Evolutionary conservation across 768 basidiomycete species (phyloP), one percentile per base, ranked within the genome.

Genomic region (Candolleomyces eurysporus): DNA sequence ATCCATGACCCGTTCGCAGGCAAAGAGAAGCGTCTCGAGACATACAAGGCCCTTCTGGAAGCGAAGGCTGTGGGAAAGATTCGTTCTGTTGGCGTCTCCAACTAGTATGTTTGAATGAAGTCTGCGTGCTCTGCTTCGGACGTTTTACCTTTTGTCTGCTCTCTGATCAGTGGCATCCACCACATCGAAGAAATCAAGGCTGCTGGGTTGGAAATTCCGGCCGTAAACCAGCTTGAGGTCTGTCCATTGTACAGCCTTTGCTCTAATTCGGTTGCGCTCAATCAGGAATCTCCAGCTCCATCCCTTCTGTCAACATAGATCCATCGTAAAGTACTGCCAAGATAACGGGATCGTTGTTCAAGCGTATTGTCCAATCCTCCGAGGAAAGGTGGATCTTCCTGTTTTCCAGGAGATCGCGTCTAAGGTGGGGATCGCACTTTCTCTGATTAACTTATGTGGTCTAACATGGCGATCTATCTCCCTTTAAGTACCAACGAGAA

Each of bases 211-310:
- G 84, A 83, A 60, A 72, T 79, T 63, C 91, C 91, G 6, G 73
- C 85, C 7, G 85, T 92, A 55, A 91, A 92, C 67, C 91, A 92
- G 69, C 80, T 92, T 61, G 90, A 92, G 81, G 90, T 84, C 68
- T 43, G 50, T 1, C 19, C 45, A 11, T 19, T 32, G 11, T 7
- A 39, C 55, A 16, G 46, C 31, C 11, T 39, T 49, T 4, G 16
- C 36, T 40, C 21, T 26, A 26, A 36, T 8, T 36, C 5, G 6
- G 1, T 36, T 36, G 36, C 11, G 36, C 36, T 36, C 1, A 36
- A 7, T 11, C 36, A 1, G 36, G 36, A 36, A 36, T 36, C 11
- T 40, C 14, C 19, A 91, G 89, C 75, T 91, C 31, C 90, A 91
- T 65, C 90, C 90, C 0, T 79, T 86, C 62, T 91, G 89, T 72